A percentile compares a stretch with the other conserved stretches of the same genome.
Evolutionary conservation across 371 early-diverging fungal genomes (phyloP).

Genomic region (Catenaria anguillulae): DNA sequence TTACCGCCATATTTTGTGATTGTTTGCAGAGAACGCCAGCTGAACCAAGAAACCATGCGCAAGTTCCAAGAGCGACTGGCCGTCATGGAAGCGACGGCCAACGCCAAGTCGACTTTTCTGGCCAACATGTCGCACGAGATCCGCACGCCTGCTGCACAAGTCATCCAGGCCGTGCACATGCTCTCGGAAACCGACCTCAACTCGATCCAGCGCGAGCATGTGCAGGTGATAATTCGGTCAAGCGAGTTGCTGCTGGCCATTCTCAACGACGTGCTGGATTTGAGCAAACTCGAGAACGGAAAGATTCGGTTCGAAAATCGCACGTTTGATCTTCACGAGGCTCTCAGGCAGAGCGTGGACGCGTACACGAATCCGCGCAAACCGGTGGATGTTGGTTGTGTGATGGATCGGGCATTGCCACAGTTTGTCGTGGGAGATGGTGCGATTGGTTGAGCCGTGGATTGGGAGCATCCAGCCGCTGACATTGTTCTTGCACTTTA

Average conservation of each 20-base stretch:
- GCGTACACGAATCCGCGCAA: not conserved
- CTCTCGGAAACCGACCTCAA: not conserved
- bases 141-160: conserved; percentile 3
- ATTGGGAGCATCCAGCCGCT: too few relatives aligned
- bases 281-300: too few relatives aligned
- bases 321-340: conserved; percentile 1
- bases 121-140: too few relatives aligned
- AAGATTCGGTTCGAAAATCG: too few relatives aligned
- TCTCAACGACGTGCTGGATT: too few relatives aligned
- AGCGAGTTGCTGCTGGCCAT: too few relatives aligned
- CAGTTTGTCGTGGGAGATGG: conserved; percentile 2
- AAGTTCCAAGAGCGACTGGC: not conserved
- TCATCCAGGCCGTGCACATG: not conserved
- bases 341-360: not conserved
- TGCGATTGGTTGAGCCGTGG: too few relatives aligned
- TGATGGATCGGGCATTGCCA: not conserved
- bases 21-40: not conserved
- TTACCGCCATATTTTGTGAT: too few relatives aligned
- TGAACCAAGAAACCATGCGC: not conserved
- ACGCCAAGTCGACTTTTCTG: not conserved
- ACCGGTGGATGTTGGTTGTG: not conserved
- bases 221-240: not conserved
- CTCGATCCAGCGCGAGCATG: conserved; percentile 1
- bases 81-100: not conserved
- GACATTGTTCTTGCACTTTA: not conserved